Percentiles rank a stretch among this genome's conserved stretches.
phyloP scores from a whole-genome alignment of 2,329 filamentous ascomycete species.

The Pleomassaria siparia region DNA sequence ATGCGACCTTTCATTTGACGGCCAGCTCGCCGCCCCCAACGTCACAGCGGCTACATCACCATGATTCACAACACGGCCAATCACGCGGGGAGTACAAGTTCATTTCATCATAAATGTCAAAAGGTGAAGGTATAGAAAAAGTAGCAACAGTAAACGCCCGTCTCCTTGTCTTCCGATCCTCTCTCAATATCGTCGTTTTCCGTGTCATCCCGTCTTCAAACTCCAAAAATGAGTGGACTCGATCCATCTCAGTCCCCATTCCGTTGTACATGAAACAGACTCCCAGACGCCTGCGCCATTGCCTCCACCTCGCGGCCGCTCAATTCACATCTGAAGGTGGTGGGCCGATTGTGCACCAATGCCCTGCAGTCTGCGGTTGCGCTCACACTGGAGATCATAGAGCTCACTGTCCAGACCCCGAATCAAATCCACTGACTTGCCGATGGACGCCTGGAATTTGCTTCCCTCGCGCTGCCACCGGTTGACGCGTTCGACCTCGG shows the following conservation, averaged over 20 bases:
- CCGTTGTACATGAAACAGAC: constrained; percentile 40
- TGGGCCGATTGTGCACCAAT: constrained; percentile 56
- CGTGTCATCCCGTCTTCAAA: constrained; percentile 32
- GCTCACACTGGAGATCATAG: constrained; percentile 62
- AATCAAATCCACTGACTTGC: constrained; percentile 71
- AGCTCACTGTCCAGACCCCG: constrained; percentile 72
- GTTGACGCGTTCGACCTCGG: constrained; percentile 72
- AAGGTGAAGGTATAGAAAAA: constrained; percentile 31
- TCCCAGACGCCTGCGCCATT: constrained; percentile 31
- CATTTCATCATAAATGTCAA: constrained; percentile 36
- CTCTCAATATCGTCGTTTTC: constrained; percentile 32
- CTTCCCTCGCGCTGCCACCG: constrained; percentile 75
- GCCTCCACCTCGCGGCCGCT: constrained; percentile 18
- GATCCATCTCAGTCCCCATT: constrained; percentile 28
- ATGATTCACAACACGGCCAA: constrained; percentile 32
- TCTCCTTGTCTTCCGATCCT: constrained; percentile 25
- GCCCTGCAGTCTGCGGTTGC: constrained; percentile 37
- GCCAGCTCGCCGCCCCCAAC: constrained; percentile 37
- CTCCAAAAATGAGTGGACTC: constrained; percentile 36
- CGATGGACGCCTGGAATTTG: constrained; percentile 61
- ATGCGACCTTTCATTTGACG: constrained; percentile 1
- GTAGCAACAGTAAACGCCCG: constrained; percentile 39
- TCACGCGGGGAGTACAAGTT: constrained; percentile 28
- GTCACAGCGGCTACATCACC: constrained; percentile 43
- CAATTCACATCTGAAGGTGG: not conserved